Percentiles rank a stretch among this genome's conserved stretches.
Evolutionary conservation across 805 yeast species (phyloP).

Genomic region (Starmerella etchellsii): DNA sequence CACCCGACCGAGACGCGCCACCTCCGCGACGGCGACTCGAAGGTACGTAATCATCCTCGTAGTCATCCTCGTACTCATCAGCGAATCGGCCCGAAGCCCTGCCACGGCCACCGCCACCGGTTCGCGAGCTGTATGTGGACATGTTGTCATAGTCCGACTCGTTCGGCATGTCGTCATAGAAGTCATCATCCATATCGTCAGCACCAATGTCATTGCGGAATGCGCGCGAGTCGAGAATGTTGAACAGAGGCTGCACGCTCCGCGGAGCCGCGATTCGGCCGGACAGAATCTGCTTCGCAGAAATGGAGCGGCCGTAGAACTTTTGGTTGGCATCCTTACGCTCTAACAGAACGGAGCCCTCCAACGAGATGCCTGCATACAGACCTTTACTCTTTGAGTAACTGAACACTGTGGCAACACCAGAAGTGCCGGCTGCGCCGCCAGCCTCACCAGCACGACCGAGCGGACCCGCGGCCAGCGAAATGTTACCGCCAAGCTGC

Average conservation of each 20-base stretch:
- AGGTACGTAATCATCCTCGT: conserved; percentile 20
- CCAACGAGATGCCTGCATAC: conserved; percentile 93
- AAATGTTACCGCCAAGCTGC: conserved; percentile 87
- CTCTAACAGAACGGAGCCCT: conserved; percentile 92
- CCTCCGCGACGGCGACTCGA: conserved; percentile 1
- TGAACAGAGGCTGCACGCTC: conserved; percentile 72
- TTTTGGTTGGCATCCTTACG: conserved; percentile 94
- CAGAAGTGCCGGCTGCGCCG: conserved; percentile 77
- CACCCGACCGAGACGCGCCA: conserved; percentile 3
- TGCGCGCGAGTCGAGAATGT: conserved; percentile 74
- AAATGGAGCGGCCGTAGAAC: conserved; percentile 79
- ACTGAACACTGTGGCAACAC: conserved; percentile 82
- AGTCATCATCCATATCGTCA: conserved; percentile 48
- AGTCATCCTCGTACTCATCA: conserved; percentile 18
- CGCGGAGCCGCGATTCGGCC: conserved; percentile 93
- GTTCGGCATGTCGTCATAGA: conserved; percentile 66
- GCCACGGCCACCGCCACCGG: neutral
- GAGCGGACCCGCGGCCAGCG: conserved; percentile 94
- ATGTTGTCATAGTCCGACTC: conserved; percentile 15
- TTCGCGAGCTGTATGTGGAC: conserved; percentile 7
- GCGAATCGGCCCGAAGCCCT: conserved; percentile 10
- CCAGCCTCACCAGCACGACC: conserved; percentile 98
- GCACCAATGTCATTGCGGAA: conserved; percentile 41
- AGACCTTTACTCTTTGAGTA: conserved; percentile 94
- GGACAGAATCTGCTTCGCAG: conserved; percentile 69